Percentiles rank a stretch among this genome's conserved stretches.
phyloP scores from a whole-genome alignment of 2,329 filamentous ascomycete species.

The Ceratocystis ficicola region DNA sequence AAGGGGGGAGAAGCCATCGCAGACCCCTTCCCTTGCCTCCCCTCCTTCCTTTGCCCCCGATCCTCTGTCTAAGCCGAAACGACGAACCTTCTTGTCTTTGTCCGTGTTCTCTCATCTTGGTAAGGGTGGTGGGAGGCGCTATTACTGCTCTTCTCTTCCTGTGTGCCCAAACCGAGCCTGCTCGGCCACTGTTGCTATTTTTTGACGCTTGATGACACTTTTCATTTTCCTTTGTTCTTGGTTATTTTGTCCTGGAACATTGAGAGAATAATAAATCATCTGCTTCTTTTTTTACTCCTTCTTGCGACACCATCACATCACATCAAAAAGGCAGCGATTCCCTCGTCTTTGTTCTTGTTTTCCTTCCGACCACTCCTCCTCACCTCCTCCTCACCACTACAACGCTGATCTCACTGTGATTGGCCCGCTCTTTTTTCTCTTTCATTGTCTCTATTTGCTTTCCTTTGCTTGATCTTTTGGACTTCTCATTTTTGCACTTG shows the following conservation, averaged over 20 bases:
- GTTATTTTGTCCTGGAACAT: neutral
- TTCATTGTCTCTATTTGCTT: neutral
- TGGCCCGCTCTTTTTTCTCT: neutral
- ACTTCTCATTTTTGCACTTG: neutral
- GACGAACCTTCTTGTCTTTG: conserved; percentile 1
- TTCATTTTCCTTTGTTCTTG: conserved; percentile 11
- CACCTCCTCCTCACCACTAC: neutral
- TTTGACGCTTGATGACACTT: conserved; percentile 9
- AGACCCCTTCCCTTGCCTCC: neutral
- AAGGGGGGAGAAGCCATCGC: neutral
- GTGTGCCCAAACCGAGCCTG: neutral
- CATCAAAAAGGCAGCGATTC: conserved; percentile 11
- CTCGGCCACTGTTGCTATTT: neutral
- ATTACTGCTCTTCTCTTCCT: neutral
- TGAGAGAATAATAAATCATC: neutral
- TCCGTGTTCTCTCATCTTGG: neutral
- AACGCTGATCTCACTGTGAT: neutral
- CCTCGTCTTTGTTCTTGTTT: conserved; percentile 9
- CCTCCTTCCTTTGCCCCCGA: neutral
- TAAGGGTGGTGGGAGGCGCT: neutral
- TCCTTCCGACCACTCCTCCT: neutral
- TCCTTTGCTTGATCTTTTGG: neutral
- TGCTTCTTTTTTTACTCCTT: neutral
- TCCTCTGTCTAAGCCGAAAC: neutral
- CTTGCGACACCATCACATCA: neutral